These are phyloP conservation scores for Dichotomocladium elegans DNA, from an alignment of 371 early-diverging fungal species.

Conservation along the genomic window DNA sequence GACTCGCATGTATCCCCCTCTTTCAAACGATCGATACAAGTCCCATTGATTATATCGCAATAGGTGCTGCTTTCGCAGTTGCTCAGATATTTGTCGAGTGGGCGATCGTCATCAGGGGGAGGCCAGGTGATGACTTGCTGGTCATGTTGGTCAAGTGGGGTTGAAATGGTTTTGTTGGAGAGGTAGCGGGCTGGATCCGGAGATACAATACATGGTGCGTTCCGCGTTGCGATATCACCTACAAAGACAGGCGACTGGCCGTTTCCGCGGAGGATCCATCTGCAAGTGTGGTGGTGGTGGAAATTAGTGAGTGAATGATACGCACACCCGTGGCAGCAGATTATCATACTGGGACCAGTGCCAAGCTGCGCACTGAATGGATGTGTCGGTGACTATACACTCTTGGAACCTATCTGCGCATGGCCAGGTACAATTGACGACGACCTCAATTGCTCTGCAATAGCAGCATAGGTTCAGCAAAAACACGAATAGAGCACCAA, in stretches of 20 bases:
- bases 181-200: slow-evolving; percentile 3
- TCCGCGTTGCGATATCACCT: slow-evolving; percentile 16
- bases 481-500: neutral
- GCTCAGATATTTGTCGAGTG: slow-evolving; percentile 15
- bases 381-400: slow-evolving; percentile 11
- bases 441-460: slow-evolving; percentile 3
- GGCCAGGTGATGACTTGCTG: slow-evolving; percentile 19
- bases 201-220: slow-evolving; percentile 19
- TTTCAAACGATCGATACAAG: slow-evolving; percentile 7
- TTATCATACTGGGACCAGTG: slow-evolving; percentile 23
- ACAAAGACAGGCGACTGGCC: slow-evolving; percentile 17
- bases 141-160: too few species aligned
- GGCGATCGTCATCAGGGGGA: slow-evolving; percentile 5
- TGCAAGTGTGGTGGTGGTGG: too few species aligned
- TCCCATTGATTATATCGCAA: slow-evolving; percentile 3
- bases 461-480: neutral
- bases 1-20: slow-evolving; percentile 12
- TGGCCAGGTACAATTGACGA: slow-evolving; percentile 27
- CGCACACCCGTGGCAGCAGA: too few species aligned
- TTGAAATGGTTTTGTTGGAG: neutral
- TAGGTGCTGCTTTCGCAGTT: slow-evolving; percentile 19
- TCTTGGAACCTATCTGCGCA: slow-evolving; percentile 11
- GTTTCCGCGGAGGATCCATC: slow-evolving; percentile 19
- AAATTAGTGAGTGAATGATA: too few species aligned
- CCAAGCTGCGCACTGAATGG: slow-evolving; percentile 12